These are phyloP conservation scores for Eremomyces bilateralis DNA, from an alignment of 495 filamentous ascomycete species.

Conservation along the genomic window DNA sequence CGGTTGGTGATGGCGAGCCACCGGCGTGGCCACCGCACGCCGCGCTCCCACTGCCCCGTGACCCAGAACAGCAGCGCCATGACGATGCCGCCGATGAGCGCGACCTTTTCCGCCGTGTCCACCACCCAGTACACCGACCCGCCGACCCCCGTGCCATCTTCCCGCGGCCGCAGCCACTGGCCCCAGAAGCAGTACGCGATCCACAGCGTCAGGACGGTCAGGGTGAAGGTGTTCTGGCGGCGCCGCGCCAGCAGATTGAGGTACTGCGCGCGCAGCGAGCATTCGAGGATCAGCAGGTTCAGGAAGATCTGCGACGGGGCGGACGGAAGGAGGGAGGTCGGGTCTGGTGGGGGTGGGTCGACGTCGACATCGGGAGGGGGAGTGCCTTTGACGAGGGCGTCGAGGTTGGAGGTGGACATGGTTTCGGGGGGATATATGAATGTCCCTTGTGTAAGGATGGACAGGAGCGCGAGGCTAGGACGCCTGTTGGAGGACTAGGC, in stretches of 20 bases:
- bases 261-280: slow-evolving; percentile 80
- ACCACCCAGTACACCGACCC: slow-evolving; percentile 92
- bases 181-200: slow-evolving; percentile 63
- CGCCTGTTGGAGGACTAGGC: too few species aligned
- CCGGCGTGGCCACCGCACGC: slow-evolving; percentile 78
- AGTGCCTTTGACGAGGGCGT: slow-evolving; percentile 46
- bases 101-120: slow-evolving; percentile 69
- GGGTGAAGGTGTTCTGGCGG: slow-evolving; percentile 87
- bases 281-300: slow-evolving; percentile 92
- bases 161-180: slow-evolving; percentile 70
- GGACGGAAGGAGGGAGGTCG: slow-evolving; percentile 59
- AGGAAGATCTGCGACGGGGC: slow-evolving; percentile 95
- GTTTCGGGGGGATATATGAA: too few species aligned
- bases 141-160: slow-evolving; percentile 75
- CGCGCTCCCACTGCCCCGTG: slow-evolving; percentile 86
- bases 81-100: slow-evolving; percentile 66
- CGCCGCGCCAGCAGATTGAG: slow-evolving; percentile 70
- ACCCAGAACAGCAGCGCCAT: slow-evolving; percentile 72
- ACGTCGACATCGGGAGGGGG: slow-evolving; percentile 17
- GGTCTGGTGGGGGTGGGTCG: slow-evolving; percentile 32
- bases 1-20: slow-evolving; percentile 80
- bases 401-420: slow-evolving; percentile 51
- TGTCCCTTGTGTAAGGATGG: too few species aligned
- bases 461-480: too few species aligned
- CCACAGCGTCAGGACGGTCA: slow-evolving; percentile 60